These are phyloP conservation scores for Crithidia sp. DNA, from an alignment of 208 protist species.

Conservation along the genomic window DNA sequence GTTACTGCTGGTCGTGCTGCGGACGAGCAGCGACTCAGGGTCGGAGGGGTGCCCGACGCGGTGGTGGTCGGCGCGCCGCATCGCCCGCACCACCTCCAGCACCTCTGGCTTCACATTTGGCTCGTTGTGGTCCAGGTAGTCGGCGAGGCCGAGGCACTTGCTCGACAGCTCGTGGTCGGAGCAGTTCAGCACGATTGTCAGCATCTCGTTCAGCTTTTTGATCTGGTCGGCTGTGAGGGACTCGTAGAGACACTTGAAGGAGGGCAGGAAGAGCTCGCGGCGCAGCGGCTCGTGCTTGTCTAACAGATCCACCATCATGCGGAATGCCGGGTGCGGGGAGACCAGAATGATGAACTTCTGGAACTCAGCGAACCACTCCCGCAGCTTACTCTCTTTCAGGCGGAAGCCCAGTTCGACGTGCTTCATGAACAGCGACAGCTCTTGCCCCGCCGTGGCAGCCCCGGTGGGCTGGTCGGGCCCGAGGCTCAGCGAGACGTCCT, in stretches of 20 bases:
- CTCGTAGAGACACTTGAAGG: constrained; percentile 91
- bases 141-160: constrained; percentile 85
- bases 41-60: constrained; percentile 41
- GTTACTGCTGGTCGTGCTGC: constrained; percentile 40
- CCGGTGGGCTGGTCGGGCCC: constrained; percentile 5
- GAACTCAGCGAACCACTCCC: constrained; percentile 91
- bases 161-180: constrained; percentile 84
- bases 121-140: constrained; percentile 91
- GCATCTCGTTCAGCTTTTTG: constrained; percentile 85
- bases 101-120: constrained; percentile 75
- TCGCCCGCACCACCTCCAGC: constrained; percentile 61
- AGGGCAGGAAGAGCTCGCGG: constrained; percentile 88
- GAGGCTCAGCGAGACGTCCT: constrained; percentile 30
- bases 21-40: constrained; percentile 32
- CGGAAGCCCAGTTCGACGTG: constrained; percentile 83
- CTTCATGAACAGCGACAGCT: constrained; percentile 84
- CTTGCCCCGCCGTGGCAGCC: constrained; percentile 30
- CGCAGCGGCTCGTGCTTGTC: constrained; percentile 92
- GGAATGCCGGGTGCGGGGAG: constrained; percentile 87
- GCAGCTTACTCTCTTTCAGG: constrained; percentile 77
- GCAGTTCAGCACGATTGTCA: constrained; percentile 79
- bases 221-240: constrained; percentile 85
- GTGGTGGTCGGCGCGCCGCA: constrained; percentile 57
- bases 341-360: constrained; percentile 90
- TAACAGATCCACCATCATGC: constrained; percentile 90